A percentile compares a stretch with the other conserved stretches of the same genome.
Evolutionary conservation across 1,284 basidiomycete species (phyloP).

Genomic region (Trichosporon faecale): DNA sequence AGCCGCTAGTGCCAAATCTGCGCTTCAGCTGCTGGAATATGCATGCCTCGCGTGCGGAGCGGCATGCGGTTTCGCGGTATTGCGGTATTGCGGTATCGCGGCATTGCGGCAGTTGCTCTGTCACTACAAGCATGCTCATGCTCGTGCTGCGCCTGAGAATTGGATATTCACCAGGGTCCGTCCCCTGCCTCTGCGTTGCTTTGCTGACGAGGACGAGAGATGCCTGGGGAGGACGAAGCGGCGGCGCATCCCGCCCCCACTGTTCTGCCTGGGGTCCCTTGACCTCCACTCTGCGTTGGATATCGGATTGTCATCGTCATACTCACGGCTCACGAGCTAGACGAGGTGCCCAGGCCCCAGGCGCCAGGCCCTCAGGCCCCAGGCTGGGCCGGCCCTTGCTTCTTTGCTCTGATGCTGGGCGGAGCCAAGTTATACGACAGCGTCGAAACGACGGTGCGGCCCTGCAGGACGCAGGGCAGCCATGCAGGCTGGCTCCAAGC

Average conservation of each 20-base stretch:
- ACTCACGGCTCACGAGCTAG: not conserved
- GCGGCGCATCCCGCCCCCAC: not conserved
- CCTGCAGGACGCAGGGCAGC: not conserved
- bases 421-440: slow-evolving; percentile 11
- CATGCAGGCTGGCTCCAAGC: not conserved
- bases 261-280: not conserved
- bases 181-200: too few species aligned
- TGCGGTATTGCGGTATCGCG: not conserved
- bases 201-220: not conserved
- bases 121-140: not conserved
- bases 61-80: not conserved
- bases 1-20: not conserved
- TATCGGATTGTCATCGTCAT: not conserved
- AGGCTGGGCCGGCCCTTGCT: not conserved
- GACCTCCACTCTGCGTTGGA: not conserved
- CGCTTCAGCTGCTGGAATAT: not conserved
- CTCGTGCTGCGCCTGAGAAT: not conserved
- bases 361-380: not conserved
- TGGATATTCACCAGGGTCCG: not conserved
- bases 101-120: not conserved
- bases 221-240: too few species aligned
- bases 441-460: not conserved
- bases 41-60: not conserved
- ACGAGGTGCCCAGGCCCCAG: not conserved
- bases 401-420: not conserved